phyloP scores from a whole-genome alignment of 2,329 filamentous ascomycete species.

The Calonectria naviculata region DNA sequence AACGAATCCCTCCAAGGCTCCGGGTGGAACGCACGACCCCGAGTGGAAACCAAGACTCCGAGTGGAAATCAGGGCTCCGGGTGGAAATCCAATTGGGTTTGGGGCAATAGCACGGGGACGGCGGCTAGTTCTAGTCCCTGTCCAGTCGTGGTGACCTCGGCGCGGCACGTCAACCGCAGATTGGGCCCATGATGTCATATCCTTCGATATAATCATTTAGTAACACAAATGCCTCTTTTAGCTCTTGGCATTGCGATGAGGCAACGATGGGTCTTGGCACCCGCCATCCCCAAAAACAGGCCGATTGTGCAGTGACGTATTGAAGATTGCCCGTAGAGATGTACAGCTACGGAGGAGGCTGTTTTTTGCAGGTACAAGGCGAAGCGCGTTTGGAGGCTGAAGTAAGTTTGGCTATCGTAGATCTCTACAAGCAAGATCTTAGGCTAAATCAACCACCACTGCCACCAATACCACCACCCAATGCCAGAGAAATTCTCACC shows the following conservation, averaged over 20 bases:
- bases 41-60: too few species aligned
- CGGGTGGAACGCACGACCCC: too few species aligned
- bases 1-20: neutral
- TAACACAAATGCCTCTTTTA: neutral
- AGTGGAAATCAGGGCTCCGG: neutral
- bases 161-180: neutral
- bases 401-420: neutral
- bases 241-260: neutral
- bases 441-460: neutral
- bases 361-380: too few species aligned
- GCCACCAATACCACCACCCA: neutral
- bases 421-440: neutral
- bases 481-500: neutral
- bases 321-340: neutral
- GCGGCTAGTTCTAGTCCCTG: neutral
- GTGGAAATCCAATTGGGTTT: neutral
- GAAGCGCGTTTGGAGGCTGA: neutral
- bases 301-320: neutral
- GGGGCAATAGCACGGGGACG: neutral
- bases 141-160: neutral
- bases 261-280: neutral
- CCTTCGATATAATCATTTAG: neutral
- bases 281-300: neutral
- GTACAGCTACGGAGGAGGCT: neutral
- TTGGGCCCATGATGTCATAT: conserved; percentile 1